Conservation (phyloP, 495 filamentous ascomycete genomes). For the Talaromyces nanjingensis region DNA sequence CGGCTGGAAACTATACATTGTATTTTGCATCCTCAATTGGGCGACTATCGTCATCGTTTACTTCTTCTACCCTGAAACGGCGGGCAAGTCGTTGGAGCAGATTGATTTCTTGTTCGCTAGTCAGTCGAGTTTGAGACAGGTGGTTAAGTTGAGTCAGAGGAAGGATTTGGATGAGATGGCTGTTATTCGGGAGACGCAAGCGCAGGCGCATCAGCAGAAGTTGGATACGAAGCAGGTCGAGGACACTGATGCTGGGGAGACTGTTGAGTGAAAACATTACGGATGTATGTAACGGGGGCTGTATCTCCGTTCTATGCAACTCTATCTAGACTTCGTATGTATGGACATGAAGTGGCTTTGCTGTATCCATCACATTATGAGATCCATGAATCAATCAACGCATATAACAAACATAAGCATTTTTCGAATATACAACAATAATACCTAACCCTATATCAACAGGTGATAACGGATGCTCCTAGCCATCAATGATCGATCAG, state of each 20-base stretch:
- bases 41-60: constrained; percentile 25
- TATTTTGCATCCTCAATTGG: constrained; percentile 11
- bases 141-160: constrained; percentile 6
- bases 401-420: too few relatives aligned
- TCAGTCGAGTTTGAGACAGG: constrained; percentile 8
- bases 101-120: constrained; percentile 33
- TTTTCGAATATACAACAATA: too few relatives aligned
- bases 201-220: constrained; percentile 9
- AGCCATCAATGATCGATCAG: too few relatives aligned
- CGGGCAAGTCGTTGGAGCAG: constrained; percentile 34
- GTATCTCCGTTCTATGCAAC: not conserved
- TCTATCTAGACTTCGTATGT: not conserved
- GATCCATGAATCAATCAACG: too few relatives aligned
- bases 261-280: not conserved
- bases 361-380: too few relatives aligned
- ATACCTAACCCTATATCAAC: too few relatives aligned
- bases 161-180: constrained; percentile 9
- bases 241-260: not conserved
- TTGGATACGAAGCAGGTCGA: constrained; percentile 2
- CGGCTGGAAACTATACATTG: constrained; percentile 11
- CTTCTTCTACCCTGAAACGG: constrained; percentile 36
- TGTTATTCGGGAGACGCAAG: constrained; percentile 7
- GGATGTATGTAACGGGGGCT: not conserved
- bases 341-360: too few relatives aligned
- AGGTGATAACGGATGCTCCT: too few relatives aligned